phyloP scores from a whole-genome alignment of 169 alveolate genomes.

The Plasmodium fragile region DNA sequence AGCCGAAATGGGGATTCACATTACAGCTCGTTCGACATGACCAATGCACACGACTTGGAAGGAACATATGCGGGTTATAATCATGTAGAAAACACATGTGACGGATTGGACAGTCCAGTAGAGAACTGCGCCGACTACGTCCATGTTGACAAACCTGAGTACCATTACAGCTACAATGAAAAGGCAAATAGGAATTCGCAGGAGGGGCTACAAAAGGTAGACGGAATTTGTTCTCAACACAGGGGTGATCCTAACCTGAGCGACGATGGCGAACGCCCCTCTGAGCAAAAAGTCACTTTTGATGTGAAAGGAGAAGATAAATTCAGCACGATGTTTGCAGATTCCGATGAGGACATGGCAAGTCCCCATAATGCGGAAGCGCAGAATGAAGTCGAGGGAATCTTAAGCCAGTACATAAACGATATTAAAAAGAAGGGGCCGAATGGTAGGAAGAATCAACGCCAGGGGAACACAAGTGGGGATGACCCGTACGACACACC shows the following conservation, averaged over 20 bases:
- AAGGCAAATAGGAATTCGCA: slow-evolving; percentile 17
- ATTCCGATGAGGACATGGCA: slow-evolving; percentile 1
- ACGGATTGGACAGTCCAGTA: neutral
- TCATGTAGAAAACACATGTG: neutral
- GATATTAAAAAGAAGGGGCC: neutral
- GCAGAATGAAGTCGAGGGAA: slow-evolving; percentile 11
- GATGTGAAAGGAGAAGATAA: slow-evolving; percentile 4
- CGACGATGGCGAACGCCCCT: neutral
- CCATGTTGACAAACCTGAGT: neutral
- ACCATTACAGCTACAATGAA: slow-evolving; percentile 42
- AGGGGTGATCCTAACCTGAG: slow-evolving; percentile 11
- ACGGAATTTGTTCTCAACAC: neutral
- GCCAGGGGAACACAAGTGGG: neutral
- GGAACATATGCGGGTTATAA: neutral
- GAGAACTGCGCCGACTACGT: neutral
- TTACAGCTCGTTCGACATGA: neutral
- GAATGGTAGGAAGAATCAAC: neutral
- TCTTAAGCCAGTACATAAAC: slow-evolving; percentile 5
- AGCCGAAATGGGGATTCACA: neutral
- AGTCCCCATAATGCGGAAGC: slow-evolving; percentile 13
- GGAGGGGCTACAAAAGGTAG: neutral
- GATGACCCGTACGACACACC: neutral
- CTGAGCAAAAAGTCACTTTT: neutral
- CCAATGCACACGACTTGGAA: slow-evolving; percentile 13
- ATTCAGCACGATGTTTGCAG: neutral